A percentile compares a stretch with the other conserved stretches of the same genome.
These are phyloP conservation scores for Pezicula carpinea DNA, from an alignment of 2,329 filamentous ascomycete genomes.

Conservation along the genomic window DNA sequence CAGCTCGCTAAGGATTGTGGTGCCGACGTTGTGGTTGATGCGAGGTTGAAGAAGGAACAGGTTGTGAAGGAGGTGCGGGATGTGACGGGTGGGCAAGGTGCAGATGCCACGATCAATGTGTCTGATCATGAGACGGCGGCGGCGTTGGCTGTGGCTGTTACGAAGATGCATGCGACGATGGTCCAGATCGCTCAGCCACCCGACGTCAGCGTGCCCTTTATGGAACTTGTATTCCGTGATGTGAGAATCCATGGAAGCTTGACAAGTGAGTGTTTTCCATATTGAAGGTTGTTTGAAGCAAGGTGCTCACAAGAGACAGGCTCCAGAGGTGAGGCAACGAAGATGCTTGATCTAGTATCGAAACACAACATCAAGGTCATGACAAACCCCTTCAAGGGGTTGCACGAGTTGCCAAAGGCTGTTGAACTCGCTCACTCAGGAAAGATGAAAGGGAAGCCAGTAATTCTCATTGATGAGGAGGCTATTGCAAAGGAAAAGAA, in stretches of 20 bases:
- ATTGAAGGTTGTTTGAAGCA: not conserved
- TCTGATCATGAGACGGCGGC: constrained; percentile 47
- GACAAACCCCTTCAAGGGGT: constrained; percentile 46
- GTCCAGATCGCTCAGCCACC: constrained; percentile 53
- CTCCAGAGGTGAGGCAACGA: constrained; percentile 37
- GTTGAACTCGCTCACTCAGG: constrained; percentile 45
- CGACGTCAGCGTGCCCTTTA: constrained; percentile 33
- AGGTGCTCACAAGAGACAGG: constrained; percentile 22
- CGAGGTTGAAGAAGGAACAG: constrained; percentile 39
- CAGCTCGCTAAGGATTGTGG: constrained; percentile 41
- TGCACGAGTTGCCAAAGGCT: constrained; percentile 47
- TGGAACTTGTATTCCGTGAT: constrained; percentile 49
- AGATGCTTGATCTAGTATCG: constrained; percentile 43
- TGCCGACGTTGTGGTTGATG: constrained; percentile 49
- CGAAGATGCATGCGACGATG: constrained; percentile 53
- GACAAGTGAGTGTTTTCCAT: constrained; percentile 13
- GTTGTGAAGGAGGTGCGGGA: constrained; percentile 42
- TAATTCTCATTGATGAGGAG: constrained; percentile 45
- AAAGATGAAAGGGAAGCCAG: constrained; percentile 49
- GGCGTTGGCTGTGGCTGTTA: constrained; percentile 48
- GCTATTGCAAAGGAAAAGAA: constrained; percentile 21
- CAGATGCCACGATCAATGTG: constrained; percentile 47
- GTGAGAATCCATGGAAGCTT: constrained; percentile 44
- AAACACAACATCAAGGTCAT: constrained; percentile 43
- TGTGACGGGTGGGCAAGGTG: constrained; percentile 44